phyloP scores from a whole-genome alignment of 1,284 basidiomycete species.

The Puccinia hordei region DNA sequence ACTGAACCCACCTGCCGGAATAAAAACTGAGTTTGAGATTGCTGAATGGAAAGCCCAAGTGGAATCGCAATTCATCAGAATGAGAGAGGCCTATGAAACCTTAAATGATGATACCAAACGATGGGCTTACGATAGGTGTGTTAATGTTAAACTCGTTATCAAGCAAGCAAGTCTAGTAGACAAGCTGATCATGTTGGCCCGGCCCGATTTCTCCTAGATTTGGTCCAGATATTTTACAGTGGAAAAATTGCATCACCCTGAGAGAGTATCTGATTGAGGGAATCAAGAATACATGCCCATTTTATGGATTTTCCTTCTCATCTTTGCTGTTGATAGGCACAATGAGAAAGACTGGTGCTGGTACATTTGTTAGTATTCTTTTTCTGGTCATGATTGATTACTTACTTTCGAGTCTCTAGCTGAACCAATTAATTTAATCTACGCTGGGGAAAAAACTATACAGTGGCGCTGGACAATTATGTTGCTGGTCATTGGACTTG shows the following conservation, averaged over 20 bases:
- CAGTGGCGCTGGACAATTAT: slow-evolving; percentile 42
- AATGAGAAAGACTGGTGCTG: slow-evolving; percentile 22
- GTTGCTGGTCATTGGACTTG: slow-evolving; percentile 13
- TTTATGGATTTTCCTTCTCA: slow-evolving; percentile 27
- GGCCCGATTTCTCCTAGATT: slow-evolving; percentile 20
- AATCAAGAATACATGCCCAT: slow-evolving; percentile 10
- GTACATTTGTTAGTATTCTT: slow-evolving; percentile 43
- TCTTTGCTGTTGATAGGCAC: slow-evolving; percentile 25
- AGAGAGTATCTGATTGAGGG: slow-evolving; percentile 39
- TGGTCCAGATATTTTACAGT: slow-evolving; percentile 14
- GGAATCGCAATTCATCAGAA: slow-evolving; percentile 34
- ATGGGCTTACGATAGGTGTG: slow-evolving; percentile 48
- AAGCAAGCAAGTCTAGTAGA: neutral
- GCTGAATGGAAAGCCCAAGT: slow-evolving; percentile 23
- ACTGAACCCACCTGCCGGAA: slow-evolving; percentile 20
- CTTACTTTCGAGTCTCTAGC: neutral
- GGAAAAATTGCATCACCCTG: slow-evolving; percentile 41
- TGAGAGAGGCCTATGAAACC: slow-evolving; percentile 44
- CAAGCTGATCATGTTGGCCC: neutral
- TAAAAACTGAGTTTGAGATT: slow-evolving; percentile 18
- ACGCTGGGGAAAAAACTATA: neutral
- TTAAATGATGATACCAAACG: slow-evolving; percentile 38
- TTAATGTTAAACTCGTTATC: neutral
- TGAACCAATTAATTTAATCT: neutral
- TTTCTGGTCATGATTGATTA: neutral